Base-by-base conservation (phyloP, 2,329 filamentous ascomycete species). In the Mollisiaceae sp. region DNA sequence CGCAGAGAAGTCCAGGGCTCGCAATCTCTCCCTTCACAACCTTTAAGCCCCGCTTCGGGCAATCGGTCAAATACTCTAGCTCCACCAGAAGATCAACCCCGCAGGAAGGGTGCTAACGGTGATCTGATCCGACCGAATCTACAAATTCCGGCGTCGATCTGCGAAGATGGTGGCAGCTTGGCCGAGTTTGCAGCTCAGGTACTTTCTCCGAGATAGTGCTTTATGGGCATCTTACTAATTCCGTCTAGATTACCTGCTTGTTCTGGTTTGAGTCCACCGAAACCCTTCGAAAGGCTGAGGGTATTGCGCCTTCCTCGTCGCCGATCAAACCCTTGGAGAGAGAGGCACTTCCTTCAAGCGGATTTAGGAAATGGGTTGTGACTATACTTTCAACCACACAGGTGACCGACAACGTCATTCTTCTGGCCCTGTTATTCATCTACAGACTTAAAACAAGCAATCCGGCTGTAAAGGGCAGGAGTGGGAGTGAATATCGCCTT, bases 181-280 rank as follows among this genome's bases (percentile, higher is more conserved):
- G 86, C 92, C 11, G 91, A 95, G 74, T 93, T 97, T 77, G 91
- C 92, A 60, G 92, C 93, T 64, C 87, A 93, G 84, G 91, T 94
- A 79, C 71, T 82, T 77, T 43, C 1, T 35, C 4, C 8, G 11
- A 45, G 58, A 15, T 52, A n/a, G 35, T 47, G 52, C 18, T 24
- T 35, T 0, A 54, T 32, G 32, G 52, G 56, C 18, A 54, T 38
- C 24, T 35, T 56, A 63, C 70, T 75, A 62, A 76, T 47, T 59
- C 64, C 59, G 54, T 65, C 2, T 74, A 97, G 92, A 92, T 98
- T 78, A 97, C 94, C 14, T 97, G 94, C 75, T 84, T 99, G 15
- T 97, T 98, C 80, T 98, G 95, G 94, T 98, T 98, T 76, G 94
- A 98, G 78, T 91, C 91, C 18, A 90, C 91, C 52, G 85, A 90